Conservation (phyloP, 108 stramenopile species). For the Pinguiococcus pyrenoidosus region DNA sequence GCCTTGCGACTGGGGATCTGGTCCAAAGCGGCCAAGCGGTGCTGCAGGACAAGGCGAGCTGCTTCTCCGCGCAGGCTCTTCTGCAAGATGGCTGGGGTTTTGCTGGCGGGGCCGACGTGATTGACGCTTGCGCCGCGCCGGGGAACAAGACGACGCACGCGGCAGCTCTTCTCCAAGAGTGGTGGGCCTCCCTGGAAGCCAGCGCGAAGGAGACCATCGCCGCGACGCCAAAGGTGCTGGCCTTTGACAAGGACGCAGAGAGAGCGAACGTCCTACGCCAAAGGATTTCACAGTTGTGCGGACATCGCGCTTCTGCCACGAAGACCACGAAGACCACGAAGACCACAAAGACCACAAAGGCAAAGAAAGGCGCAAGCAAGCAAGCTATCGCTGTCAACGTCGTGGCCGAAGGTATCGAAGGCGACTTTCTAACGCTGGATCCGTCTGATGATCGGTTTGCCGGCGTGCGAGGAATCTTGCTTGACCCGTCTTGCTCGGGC, state of each 20-base stretch:
- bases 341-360: no score
- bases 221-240: neutral
- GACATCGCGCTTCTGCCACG: conserved; percentile 3
- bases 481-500: conserved; percentile 97
- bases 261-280: no score
- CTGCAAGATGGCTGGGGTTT: conserved; percentile 22
- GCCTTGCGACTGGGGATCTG: neutral
- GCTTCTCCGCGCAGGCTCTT: conserved; percentile 85
- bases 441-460: conserved; percentile 22
- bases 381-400: no score
- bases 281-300: no score
- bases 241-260: no score
- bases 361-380: no score
- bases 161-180: conserved; percentile 54
- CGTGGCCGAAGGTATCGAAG: no score
- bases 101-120: conserved; percentile 29
- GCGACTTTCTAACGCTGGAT: conserved; percentile 72
- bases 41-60: conserved; percentile 81
- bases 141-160: conserved; percentile 97
- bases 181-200: neutral
- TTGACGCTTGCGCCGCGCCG: conserved; percentile 98
- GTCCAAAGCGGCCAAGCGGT: conserved; percentile 38
- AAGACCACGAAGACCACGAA: conserved; percentile 9
- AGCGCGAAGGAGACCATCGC: neutral
- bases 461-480: conserved; percentile 42